A percentile compares a stretch with the other conserved stretches of the same genome.
These are phyloP conservation scores for Candida anglica DNA, from an alignment of 805 yeast species.

Conservation along the genomic window DNA sequence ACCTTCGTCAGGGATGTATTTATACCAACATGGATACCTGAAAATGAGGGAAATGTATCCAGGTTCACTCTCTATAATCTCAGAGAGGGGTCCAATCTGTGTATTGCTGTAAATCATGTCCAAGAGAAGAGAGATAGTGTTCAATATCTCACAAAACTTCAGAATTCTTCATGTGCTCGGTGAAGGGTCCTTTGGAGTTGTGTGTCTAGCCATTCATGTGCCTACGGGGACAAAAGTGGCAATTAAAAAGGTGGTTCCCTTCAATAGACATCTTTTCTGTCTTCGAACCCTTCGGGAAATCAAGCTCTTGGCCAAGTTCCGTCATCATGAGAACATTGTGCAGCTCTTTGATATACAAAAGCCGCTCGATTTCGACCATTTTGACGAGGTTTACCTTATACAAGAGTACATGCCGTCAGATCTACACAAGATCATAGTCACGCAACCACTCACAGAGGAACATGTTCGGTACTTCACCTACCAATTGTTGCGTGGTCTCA, in stretches of 20 bases:
- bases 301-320: slow-evolving; percentile 57
- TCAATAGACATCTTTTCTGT: slow-evolving; percentile 60
- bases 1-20: no score
- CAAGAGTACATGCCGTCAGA: slow-evolving; percentile 81
- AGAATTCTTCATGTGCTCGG: slow-evolving; percentile 70
- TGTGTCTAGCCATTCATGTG: slow-evolving; percentile 62
- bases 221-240: slow-evolving; percentile 66
- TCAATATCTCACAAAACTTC: slow-evolving; percentile 85
- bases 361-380: slow-evolving; percentile 54
- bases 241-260: slow-evolving; percentile 73
- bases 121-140: slow-evolving; percentile 18
- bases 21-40: no score
- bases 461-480: slow-evolving; percentile 69
- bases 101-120: not conserved
- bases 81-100: no score
- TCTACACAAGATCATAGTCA: slow-evolving; percentile 56
- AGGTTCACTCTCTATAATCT: no score
- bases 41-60: no score
- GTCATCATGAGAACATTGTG: slow-evolving; percentile 67
- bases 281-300: slow-evolving; percentile 70
- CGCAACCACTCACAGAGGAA: slow-evolving; percentile 57
- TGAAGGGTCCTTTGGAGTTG: slow-evolving; percentile 82
- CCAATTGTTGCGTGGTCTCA: slow-evolving; percentile 67
- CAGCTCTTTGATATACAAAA: slow-evolving; percentile 62
- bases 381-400: slow-evolving; percentile 69